Percentiles rank a stretch among this genome's conserved stretches.
Evolutionary conservation across 805 yeast species (phyloP).

Genomic region (Candida railenensis): DNA sequence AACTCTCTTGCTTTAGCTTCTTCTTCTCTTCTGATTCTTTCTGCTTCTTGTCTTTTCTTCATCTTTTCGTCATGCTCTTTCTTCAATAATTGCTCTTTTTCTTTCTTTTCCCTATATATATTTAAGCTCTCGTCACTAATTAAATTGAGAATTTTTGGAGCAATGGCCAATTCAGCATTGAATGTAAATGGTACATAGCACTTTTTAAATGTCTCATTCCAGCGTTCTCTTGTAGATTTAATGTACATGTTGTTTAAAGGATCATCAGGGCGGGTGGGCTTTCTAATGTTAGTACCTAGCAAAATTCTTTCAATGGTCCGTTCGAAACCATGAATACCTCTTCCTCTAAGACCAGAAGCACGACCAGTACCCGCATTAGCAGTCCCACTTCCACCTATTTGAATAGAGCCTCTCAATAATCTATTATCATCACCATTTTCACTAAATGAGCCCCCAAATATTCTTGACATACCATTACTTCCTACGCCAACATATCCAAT

Average conservation of each 20-base stretch:
- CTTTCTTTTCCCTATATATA: slow-evolving; percentile 26
- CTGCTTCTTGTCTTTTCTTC: slow-evolving; percentile 32
- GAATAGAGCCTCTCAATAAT: slow-evolving; percentile 23
- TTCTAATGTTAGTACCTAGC: slow-evolving; percentile 9
- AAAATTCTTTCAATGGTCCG: slow-evolving; percentile 23
- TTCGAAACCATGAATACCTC: slow-evolving; percentile 19
- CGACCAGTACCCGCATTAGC: slow-evolving; percentile 1
- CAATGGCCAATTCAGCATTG: slow-evolving; percentile 17
- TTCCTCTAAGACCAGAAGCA: neutral
- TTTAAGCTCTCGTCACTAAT: slow-evolving; percentile 51
- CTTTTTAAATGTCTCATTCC: slow-evolving; percentile 59
- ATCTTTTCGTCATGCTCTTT: slow-evolving; percentile 28
- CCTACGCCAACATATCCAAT: slow-evolving; percentile 15
- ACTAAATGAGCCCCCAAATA: slow-evolving; percentile 7
- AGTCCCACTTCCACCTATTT: slow-evolving; percentile 13
- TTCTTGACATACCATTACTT: neutral
- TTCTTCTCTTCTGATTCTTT: slow-evolving; percentile 19
- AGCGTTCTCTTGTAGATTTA: slow-evolving; percentile 60
- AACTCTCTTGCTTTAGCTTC: slow-evolving; percentile 17
- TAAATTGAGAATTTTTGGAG: slow-evolving; percentile 37
- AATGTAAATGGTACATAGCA: slow-evolving; percentile 35
- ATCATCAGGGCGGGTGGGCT: slow-evolving; percentile 11
- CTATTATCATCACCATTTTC: slow-evolving; percentile 14
- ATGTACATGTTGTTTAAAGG: slow-evolving; percentile 25
- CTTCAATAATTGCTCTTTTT: slow-evolving; percentile 22